Percentiles rank a stretch among this genome's conserved stretches.
These are phyloP conservation scores for Pythium oligandrum DNA, from an alignment of 352 stramenopile genomes.

Conservation along the genomic window DNA sequence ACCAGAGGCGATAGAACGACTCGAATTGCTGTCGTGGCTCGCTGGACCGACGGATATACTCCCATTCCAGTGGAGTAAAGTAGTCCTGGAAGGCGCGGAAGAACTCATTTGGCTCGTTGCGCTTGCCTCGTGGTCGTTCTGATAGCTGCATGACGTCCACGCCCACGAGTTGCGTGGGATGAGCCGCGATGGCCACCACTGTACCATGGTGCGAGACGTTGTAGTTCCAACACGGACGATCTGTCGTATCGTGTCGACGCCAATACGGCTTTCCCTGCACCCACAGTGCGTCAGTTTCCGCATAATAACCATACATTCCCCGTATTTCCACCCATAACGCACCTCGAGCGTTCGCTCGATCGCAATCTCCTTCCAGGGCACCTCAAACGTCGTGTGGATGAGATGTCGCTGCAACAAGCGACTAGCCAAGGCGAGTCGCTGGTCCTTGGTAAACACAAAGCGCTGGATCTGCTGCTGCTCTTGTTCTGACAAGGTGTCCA, in stretches of 20 bases:
- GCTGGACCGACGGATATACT: conserved; percentile 29
- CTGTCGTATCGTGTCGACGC: conserved; percentile 7
- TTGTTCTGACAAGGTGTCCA: conserved; percentile 25
- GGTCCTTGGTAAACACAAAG: conserved; percentile 70
- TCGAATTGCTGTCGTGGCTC: conserved; percentile 17
- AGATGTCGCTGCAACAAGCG: conserved; percentile 54
- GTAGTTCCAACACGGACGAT: conserved; percentile 52
- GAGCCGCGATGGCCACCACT: conserved; percentile 57
- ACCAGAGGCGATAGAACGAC: conserved; percentile 68
- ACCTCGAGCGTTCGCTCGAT: conserved; percentile 61
- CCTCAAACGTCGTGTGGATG: conserved; percentile 30
- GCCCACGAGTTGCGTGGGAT: conserved; percentile 39
- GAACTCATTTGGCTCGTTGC: conserved; percentile 30
- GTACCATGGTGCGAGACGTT: conserved; percentile 77
- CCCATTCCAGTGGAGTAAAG: conserved; percentile 61
- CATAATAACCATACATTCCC: too few relatives aligned
- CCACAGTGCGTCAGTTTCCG: too few relatives aligned
- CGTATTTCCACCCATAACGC: too few relatives aligned
- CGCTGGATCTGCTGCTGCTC: conserved; percentile 46
- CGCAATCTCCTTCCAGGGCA: conserved; percentile 28
- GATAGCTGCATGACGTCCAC: conserved; percentile 63
- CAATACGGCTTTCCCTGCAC: conserved; percentile 62
- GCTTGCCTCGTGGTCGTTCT: conserved; percentile 31
- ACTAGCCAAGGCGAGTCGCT: conserved; percentile 57
- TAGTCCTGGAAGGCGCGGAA: conserved; percentile 54